Conservation (phyloP, 768 basidiomycete genomes). For the Hericium rajendrae region DNA sequence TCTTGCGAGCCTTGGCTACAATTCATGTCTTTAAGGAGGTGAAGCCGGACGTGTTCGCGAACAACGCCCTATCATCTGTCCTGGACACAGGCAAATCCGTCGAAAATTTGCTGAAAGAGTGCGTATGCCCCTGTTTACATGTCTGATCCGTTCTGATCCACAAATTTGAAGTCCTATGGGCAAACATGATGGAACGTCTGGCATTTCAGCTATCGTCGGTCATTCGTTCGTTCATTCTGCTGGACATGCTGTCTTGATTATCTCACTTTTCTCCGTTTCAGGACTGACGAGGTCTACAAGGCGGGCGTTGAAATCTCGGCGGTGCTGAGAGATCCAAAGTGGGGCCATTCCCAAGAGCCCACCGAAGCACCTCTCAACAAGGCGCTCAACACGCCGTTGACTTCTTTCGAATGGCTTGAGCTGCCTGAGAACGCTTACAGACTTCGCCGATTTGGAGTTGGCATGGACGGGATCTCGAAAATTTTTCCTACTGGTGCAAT, state of each 20-base stretch:
- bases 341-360: background rate
- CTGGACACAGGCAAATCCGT: background rate
- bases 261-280: background rate
- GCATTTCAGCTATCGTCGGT: background rate
- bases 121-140: background rate
- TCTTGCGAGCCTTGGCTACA: slow-evolving; percentile 17
- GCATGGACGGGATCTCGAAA: background rate
- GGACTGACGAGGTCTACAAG: background rate
- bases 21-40: slow-evolving; percentile 18
- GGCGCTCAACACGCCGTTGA: background rate
- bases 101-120: slow-evolving; percentile 5
- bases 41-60: slow-evolving; percentile 14
- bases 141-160: background rate
- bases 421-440: background rate
- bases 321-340: background rate
- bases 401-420: background rate
- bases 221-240: background rate
- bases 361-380: background rate
- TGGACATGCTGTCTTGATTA: background rate
- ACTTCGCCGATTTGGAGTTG: background rate
- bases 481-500: background rate
- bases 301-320: background rate
- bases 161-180: background rate
- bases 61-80: slow-evolving; percentile 13
- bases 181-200: background rate